phyloP scores from a whole-genome alignment of 129 eudicot species.

The Cynara cardunculus region DNA sequence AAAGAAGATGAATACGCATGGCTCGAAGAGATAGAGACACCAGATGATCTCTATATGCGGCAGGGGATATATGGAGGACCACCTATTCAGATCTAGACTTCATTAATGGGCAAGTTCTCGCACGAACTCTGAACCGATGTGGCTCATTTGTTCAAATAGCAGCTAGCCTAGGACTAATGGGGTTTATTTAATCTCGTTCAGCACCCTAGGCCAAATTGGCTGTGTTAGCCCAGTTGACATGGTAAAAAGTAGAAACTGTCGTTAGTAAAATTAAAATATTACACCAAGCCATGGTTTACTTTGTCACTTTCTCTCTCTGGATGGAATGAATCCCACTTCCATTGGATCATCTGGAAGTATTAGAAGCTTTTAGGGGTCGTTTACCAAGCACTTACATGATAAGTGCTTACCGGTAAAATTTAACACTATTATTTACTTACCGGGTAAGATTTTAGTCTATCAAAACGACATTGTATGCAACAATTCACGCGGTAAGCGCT shows the following conservation, averaged over 20 bases:
- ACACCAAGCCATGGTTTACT: neutral
- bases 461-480: no score
- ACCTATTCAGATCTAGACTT: constrained; percentile 38
- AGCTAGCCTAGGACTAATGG: neutral
- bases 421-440: no score
- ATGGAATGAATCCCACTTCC: neutral
- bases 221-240: neutral
- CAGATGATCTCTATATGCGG: constrained; percentile 73
- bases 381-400: no score
- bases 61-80: constrained; percentile 72
- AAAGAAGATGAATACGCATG: constrained; percentile 79
- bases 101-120: constrained; percentile 2
- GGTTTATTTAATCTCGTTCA: neutral
- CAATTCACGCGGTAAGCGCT: no score
- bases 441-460: no score
- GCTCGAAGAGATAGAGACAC: constrained; percentile 80
- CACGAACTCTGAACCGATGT: constrained; percentile 1
- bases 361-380: neutral
- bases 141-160: constrained; percentile 15
- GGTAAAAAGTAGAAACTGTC: constrained; percentile 14
- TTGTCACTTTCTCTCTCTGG: neutral
- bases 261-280: neutral
- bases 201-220: constrained; percentile 7
- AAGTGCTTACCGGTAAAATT: no score
- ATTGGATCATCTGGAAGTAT: no score